Base-by-base conservation (phyloP, 2,329 filamentous ascomycete genomes). In the Xylaria sp. region DNA sequence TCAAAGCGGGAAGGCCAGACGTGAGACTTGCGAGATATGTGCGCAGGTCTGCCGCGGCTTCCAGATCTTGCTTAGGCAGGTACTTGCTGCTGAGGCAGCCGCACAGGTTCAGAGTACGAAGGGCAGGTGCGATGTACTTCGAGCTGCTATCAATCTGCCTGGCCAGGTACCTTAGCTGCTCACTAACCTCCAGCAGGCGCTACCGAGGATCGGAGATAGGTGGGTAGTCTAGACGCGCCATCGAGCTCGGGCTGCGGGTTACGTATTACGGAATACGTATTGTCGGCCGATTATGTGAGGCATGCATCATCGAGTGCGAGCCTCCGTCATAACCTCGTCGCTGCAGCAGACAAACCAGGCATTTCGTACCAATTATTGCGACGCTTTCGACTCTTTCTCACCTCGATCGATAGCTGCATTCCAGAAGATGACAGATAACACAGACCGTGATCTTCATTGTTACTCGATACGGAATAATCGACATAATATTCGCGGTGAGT, bases 191-290 rank as follows among this genome's bases (percentile, higher is more conserved):
- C 46, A 42, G 37, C 11, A 35, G 44, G 35, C 13, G 37, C 10
- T 52, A 57, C 56, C 56, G 56, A 53, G 16, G 23, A 58, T 50
- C 56, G 50, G 56, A 58, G 56, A 30, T 13, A 44, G 13, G 13
- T 56, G 35, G 11, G 42, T n/a, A 13, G 37, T 13, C 37, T 42
- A 13, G 23, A 30, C 23, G 23, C 23, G 23, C 23, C 23, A 30
- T 30, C 23, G 23, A 30, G 23, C 23, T 30, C 23, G 23, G 23
- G 23, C 23, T 30, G 23, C 23, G 23, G 23, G 23, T 30, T 30
- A 30, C 23, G 23, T 30, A 30, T 30, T 30, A 30, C 23, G 16
- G 16, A 16, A 16, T 30, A 30, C 23, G 23, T 30, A 30, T 30
- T 30, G 23, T 30, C 23, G 23, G 23, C 23, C 23, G 23, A 30